Percentiles rank a stretch among this genome's conserved stretches.
These are phyloP conservation scores for Hydnomerulius pinastri DNA, from an alignment of 768 basidiomycete genomes.

Conservation along the genomic window DNA sequence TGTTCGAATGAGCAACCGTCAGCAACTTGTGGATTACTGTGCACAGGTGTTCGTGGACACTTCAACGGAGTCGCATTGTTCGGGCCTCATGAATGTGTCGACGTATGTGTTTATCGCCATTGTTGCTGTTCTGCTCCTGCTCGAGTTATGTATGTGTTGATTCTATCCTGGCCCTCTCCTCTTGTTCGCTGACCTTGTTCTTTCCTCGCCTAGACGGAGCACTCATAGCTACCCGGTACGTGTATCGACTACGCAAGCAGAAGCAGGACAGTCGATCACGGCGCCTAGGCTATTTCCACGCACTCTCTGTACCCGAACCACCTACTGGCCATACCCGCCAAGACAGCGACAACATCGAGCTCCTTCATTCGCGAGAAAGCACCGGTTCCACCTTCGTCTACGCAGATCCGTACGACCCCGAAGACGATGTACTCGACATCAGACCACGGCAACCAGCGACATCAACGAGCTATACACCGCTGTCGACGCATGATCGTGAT, in stretches of 20 bases:
- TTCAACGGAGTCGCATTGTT: conserved; percentile 46
- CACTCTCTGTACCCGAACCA: conserved; percentile 20
- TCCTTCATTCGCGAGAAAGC: conserved; percentile 22
- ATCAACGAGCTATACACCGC: conserved; percentile 14
- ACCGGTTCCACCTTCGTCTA: neutral
- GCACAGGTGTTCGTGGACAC: conserved; percentile 42
- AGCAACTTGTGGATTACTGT: conserved; percentile 47
- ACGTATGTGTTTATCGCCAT: conserved; percentile 49
- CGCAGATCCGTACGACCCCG: conserved; percentile 10
- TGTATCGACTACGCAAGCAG: conserved; percentile 51
- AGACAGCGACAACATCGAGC: conserved; percentile 30
- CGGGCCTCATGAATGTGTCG: conserved; percentile 41
- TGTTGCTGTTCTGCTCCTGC: conserved; percentile 44
- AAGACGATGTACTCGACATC: conserved; percentile 26
- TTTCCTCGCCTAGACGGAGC: conserved; percentile 45
- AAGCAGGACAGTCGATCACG: conserved; percentile 44
- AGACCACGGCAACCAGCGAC: conserved; percentile 6
- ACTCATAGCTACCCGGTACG: conserved; percentile 54
- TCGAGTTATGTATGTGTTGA: conserved; percentile 56
- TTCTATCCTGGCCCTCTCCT: neutral
- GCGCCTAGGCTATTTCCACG: conserved; percentile 34
- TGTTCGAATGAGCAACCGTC: conserved; percentile 47
- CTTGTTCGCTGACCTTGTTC: neutral
- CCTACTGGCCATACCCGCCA: conserved; percentile 19
- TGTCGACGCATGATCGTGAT: conserved; percentile 20